Percentiles rank a stretch among this genome's conserved stretches.
Conservation (phyloP, 1,284 basidiomycete genomes). For the Trametes polyzona region DNA sequence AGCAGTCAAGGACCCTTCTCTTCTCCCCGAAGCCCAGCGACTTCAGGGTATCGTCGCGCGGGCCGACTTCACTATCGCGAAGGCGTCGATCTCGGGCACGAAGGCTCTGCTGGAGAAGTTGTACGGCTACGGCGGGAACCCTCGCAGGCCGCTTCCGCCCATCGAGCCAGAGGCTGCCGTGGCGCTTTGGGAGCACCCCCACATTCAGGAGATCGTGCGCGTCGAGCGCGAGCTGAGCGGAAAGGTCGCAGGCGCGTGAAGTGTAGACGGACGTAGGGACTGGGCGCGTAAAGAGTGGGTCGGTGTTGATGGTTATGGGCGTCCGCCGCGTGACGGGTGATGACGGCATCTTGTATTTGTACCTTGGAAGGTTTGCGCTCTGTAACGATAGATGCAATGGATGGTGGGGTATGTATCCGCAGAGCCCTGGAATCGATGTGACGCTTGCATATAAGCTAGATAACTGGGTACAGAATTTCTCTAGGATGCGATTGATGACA, state of each 20-base stretch:
- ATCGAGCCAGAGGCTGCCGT: conserved; percentile 58
- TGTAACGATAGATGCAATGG: too few relatives aligned
- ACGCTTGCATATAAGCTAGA: too few relatives aligned
- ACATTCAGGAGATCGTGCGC: conserved; percentile 68
- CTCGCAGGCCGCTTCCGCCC: conserved; percentile 77
- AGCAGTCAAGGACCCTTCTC: conserved; percentile 53
- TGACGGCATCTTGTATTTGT: not conserved
- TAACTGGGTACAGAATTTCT: too few relatives aligned
- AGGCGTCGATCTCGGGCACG: conserved; percentile 79
- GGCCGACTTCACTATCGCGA: conserved; percentile 81
- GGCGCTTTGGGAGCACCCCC: conserved; percentile 70
- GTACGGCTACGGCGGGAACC: conserved; percentile 77
- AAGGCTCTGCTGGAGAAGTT: conserved; percentile 79
- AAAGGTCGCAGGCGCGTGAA: not conserved
- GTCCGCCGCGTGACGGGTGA: not conserved
- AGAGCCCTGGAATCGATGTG: too few relatives aligned
- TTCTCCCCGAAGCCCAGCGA: conserved; percentile 71
- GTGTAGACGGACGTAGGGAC: not conserved
- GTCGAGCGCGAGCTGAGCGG: conserved; percentile 64
- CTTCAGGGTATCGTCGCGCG: conserved; percentile 81
- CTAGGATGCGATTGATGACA: too few relatives aligned
- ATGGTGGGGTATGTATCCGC: too few relatives aligned
- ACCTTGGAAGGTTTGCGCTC: too few relatives aligned
- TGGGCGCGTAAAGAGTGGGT: too few relatives aligned
- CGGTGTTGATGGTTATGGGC: not conserved